These are phyloP conservation scores for Streptanthus diversifolius DNA, from an alignment of 345 rosid species.

Conservation along the genomic window DNA sequence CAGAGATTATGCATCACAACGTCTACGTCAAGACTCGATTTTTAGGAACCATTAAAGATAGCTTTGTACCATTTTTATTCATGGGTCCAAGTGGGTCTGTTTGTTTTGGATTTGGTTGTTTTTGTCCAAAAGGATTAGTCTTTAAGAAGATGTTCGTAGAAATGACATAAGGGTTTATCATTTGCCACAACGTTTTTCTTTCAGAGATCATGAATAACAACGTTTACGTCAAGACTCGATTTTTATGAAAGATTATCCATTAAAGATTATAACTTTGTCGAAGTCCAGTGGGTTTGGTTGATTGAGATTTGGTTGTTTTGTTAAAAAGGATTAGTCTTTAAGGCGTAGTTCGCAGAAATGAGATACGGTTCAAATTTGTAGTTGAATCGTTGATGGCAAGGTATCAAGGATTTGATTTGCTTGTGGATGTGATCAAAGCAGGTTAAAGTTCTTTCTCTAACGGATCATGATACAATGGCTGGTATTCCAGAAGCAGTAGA, in stretches of 20 bases:
- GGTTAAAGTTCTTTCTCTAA: conserved; percentile 95
- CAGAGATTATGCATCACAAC: neutral
- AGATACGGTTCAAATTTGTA: neutral
- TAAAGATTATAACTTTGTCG: neutral
- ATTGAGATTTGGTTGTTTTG: neutral
- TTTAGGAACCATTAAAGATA: no score
- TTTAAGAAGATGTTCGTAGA: no score
- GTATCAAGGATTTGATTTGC: conserved; percentile 27
- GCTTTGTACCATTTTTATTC: no score
- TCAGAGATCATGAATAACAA: neutral
- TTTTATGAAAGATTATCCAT: no score
- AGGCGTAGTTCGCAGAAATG: neutral
- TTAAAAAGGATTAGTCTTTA: neutral
- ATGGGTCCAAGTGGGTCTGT: no score
- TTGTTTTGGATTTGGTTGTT: no score
- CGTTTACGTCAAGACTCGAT: no score
- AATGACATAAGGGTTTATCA: no score
- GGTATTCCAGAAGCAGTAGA: conserved; percentile 90
- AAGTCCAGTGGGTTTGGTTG: neutral
- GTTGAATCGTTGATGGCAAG: neutral
- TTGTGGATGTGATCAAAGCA: conserved; percentile 44
- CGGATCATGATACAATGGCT: conserved; percentile 90
- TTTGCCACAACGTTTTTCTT: no score
- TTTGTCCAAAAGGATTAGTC: no score
- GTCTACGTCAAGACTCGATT: neutral